These are phyloP conservation scores for Aspergillus affinis DNA, from an alignment of 495 filamentous ascomycete species.

Conservation along the genomic window DNA sequence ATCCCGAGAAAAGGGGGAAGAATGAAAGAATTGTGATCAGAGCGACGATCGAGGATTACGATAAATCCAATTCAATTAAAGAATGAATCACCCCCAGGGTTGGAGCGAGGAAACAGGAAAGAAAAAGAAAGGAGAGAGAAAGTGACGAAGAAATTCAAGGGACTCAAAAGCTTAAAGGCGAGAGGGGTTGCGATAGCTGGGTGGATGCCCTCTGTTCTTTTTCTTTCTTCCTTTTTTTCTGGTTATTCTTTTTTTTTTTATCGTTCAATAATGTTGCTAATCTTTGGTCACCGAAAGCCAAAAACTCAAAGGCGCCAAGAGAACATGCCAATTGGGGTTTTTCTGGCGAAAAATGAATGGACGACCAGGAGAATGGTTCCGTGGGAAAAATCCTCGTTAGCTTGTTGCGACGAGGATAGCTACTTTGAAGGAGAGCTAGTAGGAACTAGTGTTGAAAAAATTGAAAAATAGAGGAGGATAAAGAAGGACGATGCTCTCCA, in stretches of 20 bases:
- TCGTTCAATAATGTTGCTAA: neutral
- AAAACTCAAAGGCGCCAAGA: neutral
- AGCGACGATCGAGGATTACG: neutral
- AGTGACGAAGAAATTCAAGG: slow-evolving; percentile 1
- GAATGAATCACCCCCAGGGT: neutral
- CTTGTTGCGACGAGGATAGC: neutral
- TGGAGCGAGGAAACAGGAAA: neutral
- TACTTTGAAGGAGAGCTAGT: neutral
- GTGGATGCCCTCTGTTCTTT: slow-evolving; percentile 1
- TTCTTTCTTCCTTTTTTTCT: slow-evolving; percentile 4
- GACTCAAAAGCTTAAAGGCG: slow-evolving; percentile 6
- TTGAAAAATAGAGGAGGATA: neutral
- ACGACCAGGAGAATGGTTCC: neutral
- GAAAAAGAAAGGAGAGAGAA: neutral
- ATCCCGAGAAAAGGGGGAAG: neutral
- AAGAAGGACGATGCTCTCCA: slow-evolving; percentile 1
- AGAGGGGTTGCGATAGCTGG: neutral
- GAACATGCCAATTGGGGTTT: slow-evolving; percentile 4
- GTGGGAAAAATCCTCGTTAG: neutral
- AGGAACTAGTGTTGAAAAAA: neutral
- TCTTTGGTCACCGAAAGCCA: neutral
- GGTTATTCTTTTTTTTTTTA: slow-evolving; percentile 4
- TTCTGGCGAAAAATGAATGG: neutral
- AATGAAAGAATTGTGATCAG: neutral
- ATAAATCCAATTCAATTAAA: neutral